These are phyloP conservation scores for Crithidia thermophila DNA, from an alignment of 208 protist genomes.

Conservation along the genomic window DNA sequence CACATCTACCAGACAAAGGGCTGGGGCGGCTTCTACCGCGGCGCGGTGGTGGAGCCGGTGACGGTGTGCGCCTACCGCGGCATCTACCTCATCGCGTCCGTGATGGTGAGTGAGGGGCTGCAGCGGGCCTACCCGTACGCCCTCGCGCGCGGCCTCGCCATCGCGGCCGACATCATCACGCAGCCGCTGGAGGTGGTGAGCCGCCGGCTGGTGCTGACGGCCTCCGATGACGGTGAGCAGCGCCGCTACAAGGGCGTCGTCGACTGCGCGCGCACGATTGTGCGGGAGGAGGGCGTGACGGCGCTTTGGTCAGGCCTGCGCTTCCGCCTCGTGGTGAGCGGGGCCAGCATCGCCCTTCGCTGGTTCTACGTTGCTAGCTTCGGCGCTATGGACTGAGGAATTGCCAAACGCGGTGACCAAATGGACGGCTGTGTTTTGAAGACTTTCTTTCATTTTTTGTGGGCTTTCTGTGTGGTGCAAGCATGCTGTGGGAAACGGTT, in stretches of 20 bases:
- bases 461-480: too few species aligned
- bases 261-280: conserved; percentile 72
- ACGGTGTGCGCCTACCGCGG: conserved; percentile 71
- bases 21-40: conserved; percentile 75
- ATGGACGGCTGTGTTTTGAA: too few species aligned
- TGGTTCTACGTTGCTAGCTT: conserved; percentile 14
- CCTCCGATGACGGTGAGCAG: conserved; percentile 46
- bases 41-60: conserved; percentile 59
- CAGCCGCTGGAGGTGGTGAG: conserved; percentile 85
- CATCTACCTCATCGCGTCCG: conserved; percentile 48
- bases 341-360: conserved; percentile 33
- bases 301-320: conserved; percentile 72
- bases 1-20: conserved; percentile 58
- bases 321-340: conserved; percentile 46
- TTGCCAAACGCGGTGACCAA: too few species aligned
- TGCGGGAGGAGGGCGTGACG: conserved; percentile 71
- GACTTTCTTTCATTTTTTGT: too few species aligned
- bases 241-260: conserved; percentile 53
- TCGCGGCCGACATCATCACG: conserved; percentile 62
- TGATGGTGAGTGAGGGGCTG: conserved; percentile 36
- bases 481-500: background rate
- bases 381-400: background rate
- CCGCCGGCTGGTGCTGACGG: conserved; percentile 75
- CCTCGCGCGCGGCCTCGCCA: conserved; percentile 52
- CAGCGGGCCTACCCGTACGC: conserved; percentile 54